These are phyloP conservation scores for Solanum appendiculatum DNA, from an alignment of 257 asterid species.

Conservation along the genomic window DNA sequence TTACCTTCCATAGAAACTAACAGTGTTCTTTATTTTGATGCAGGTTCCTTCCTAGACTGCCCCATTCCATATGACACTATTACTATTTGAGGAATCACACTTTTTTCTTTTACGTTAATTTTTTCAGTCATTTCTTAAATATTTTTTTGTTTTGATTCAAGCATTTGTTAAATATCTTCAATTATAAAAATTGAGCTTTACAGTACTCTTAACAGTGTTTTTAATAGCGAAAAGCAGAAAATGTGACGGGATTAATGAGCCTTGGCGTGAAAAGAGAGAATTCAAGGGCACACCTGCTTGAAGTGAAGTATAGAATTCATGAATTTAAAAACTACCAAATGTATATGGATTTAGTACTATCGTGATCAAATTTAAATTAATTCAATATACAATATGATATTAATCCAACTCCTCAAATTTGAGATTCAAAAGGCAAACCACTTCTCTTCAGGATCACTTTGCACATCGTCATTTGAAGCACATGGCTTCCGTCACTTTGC, in stretches of 20 bases:
- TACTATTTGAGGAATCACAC: neutral
- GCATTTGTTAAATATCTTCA: neutral
- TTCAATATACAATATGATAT: neutral
- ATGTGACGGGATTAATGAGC: neutral
- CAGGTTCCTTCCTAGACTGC: neutral
- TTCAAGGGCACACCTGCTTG: neutral
- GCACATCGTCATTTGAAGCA: neutral
- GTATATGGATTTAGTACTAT: neutral
- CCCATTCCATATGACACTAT: neutral
- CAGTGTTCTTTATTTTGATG: neutral
- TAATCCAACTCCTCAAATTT: neutral
- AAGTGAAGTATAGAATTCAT: neutral
- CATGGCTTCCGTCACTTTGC: neutral
- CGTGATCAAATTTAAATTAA: neutral
- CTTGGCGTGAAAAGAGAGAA: neutral
- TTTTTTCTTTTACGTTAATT: neutral
- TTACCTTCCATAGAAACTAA: neutral
- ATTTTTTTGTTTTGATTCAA: neutral
- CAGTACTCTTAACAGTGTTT: neutral
- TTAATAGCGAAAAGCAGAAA: neutral
- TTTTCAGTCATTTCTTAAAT: neutral
- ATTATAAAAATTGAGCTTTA: neutral
- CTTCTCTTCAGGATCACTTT: neutral
- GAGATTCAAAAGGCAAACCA: neutral
- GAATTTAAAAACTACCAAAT: neutral